Evolutionary conservation across 495 filamentous ascomycete species (phyloP).

Genomic region (Tuber umbilicatum): DNA sequence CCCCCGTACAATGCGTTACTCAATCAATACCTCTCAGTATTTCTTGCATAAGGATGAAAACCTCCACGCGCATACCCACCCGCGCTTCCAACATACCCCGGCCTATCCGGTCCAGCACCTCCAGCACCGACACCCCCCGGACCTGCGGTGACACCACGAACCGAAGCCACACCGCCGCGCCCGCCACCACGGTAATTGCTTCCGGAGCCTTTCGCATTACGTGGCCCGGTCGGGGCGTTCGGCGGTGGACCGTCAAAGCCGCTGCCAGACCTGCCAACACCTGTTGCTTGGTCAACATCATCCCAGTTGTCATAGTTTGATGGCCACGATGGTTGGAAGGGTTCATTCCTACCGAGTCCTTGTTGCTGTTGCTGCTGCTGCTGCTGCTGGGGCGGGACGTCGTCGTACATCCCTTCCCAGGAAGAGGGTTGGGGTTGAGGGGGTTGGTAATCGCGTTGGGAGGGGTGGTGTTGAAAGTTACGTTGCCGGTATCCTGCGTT

Average conservation of each 20-base stretch:
- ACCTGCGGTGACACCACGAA: conserved; percentile 15
- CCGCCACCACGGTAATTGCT: conserved; percentile 93
- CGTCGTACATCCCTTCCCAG: conserved; percentile 99
- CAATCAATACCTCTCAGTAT: conserved; percentile 27
- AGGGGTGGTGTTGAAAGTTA: conserved; percentile 41
- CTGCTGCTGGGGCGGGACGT: conserved; percentile 72
- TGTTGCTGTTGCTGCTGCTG: conserved; percentile 29
- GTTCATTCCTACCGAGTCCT: conserved; percentile 37
- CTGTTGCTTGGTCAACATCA: conserved; percentile 40
- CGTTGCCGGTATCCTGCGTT: background rate
- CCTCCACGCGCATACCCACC: conserved; percentile 14
- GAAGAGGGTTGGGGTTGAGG: conserved; percentile 46
- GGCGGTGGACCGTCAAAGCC: conserved; percentile 64
- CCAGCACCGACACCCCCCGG: conserved; percentile 19
- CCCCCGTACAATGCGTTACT: background rate
- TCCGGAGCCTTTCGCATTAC: conserved; percentile 88
- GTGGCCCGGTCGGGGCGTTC: conserved; percentile 91
- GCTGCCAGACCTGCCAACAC: conserved; percentile 31
- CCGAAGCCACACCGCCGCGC: conserved; percentile 51
- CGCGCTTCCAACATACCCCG: conserved; percentile 20
- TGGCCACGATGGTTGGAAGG: conserved; percentile 29
- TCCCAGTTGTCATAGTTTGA: conserved; percentile 18
- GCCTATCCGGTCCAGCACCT: conserved; percentile 17
- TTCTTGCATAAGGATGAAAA: conserved; percentile 39
- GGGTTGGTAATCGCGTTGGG: conserved; percentile 41